Evolutionary conservation across 345 rosid genomes (phyloP).

Genomic region (Salix suchowensis): DNA sequence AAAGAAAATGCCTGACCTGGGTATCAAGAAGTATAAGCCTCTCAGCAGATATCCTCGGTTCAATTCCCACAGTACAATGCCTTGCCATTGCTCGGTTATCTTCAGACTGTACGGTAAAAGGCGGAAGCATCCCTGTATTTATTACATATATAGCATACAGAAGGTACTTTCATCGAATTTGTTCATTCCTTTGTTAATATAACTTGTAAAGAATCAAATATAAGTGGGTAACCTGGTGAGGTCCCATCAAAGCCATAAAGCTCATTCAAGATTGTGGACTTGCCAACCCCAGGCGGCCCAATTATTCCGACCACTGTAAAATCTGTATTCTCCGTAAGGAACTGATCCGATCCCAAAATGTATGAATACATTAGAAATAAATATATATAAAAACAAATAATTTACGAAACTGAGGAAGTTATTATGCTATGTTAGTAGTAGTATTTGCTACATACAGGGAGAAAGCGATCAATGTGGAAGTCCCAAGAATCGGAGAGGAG

Average conservation of each 20-base stretch:
- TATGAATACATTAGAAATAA: neutral
- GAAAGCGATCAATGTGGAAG: conserved; percentile 74
- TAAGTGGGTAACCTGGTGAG: conserved; percentile 51
- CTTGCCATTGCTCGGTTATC: conserved; percentile 59
- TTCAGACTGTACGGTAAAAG: conserved; percentile 57
- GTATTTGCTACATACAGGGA: conserved; percentile 45
- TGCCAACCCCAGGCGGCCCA: conserved; percentile 73
- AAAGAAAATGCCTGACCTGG: conserved; percentile 41
- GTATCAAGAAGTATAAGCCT: conserved; percentile 76
- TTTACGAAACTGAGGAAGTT: too few relatives aligned
- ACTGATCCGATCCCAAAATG: conserved; percentile 33
- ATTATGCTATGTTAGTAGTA: neutral
- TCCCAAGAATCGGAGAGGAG: conserved; percentile 89
- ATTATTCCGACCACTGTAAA: conserved; percentile 81
- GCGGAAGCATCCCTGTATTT: conserved; percentile 69
- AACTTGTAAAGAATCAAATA: neutral
- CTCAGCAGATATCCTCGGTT: conserved; percentile 74
- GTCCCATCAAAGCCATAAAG: conserved; percentile 68
- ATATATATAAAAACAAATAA: neutral
- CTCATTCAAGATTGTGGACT: conserved; percentile 76
- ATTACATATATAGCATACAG: neutral
- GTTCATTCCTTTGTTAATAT: too few relatives aligned
- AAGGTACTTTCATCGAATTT: too few relatives aligned
- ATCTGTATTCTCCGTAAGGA: conserved; percentile 78
- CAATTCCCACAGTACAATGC: conserved; percentile 72